These are phyloP conservation scores for Neostapfia colusana DNA, from an alignment of 176 grass and related monocot species.

Conservation along the genomic window DNA sequence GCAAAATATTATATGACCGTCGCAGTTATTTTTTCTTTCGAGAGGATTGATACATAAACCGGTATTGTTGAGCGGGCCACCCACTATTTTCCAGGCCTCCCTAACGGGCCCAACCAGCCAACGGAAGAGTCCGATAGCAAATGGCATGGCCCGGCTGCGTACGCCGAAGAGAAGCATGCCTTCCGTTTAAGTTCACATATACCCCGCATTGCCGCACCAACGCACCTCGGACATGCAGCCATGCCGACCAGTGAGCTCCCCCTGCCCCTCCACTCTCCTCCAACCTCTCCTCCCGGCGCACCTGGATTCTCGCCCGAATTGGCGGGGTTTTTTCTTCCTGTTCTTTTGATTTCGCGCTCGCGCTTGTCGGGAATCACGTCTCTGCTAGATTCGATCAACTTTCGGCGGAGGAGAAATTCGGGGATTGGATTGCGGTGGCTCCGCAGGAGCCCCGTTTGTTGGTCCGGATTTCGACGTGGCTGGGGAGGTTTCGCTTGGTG, in stretches of 20 bases:
- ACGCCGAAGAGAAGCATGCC: too few species aligned
- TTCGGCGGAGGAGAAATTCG: neutral
- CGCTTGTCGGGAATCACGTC: neutral
- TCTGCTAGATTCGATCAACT: constrained; percentile 28
- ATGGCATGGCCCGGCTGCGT: too few species aligned
- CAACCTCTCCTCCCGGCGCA: too few species aligned
- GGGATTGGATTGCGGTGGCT: neutral
- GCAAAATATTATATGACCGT: too few species aligned
- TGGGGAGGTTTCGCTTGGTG: neutral
- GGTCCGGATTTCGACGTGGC: neutral
- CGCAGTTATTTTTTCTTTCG: too few species aligned
- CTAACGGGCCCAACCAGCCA: too few species aligned
- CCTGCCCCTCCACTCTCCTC: neutral
- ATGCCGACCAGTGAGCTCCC: constrained; percentile 65
- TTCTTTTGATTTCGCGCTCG: neutral
- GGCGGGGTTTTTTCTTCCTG: neutral
- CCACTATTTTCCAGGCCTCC: too few species aligned
- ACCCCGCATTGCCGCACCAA: constrained; percentile 25
- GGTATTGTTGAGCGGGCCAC: too few species aligned
- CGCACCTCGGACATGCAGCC: constrained; percentile 31
- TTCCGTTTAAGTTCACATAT: too few species aligned
- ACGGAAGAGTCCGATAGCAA: too few species aligned
- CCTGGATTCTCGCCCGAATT: neutral
- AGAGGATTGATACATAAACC: too few species aligned
- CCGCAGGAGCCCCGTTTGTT: neutral